Evolutionary conservation across 192 early-diverging fungal genomes (phyloP).

Genomic region (Linnemannia elongata): DNA sequence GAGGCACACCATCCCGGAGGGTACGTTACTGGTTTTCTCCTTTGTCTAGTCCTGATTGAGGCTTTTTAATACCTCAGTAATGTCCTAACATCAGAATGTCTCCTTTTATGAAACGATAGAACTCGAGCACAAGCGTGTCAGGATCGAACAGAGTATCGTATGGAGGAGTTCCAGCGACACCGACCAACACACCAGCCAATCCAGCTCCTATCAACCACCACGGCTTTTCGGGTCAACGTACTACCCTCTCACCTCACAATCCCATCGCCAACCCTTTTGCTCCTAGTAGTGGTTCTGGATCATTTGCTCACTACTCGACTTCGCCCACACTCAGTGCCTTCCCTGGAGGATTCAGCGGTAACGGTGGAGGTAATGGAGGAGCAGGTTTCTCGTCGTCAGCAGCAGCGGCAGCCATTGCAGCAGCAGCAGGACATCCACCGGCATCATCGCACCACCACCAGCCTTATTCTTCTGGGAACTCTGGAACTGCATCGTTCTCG

Average conservation of each 20-base stretch:
- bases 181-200: constrained; percentile 53
- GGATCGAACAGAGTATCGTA: constrained; percentile 33
- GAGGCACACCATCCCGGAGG: constrained; percentile 48
- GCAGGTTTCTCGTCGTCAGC: constrained; percentile 25
- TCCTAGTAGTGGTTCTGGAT: background rate
- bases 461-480: constrained; percentile 41
- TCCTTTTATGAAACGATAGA: background rate
- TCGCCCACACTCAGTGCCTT: constrained; percentile 41
- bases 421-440: constrained; percentile 15
- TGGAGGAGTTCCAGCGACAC: constrained; percentile 45
- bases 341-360: constrained; percentile 26
- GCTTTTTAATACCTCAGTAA: background rate
- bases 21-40: constrained; percentile 9
- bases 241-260: constrained; percentile 31
- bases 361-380: constrained; percentile 13
- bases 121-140: constrained; percentile 49
- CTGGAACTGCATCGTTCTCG: constrained; percentile 46
- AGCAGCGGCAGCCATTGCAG: constrained; percentile 16
- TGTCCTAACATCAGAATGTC: background rate
- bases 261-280: constrained; percentile 24
- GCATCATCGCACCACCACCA: background rate
- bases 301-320: constrained; percentile 30
- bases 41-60: background rate
- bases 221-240: constrained; percentile 36
- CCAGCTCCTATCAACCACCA: constrained; percentile 51